Base-by-base conservation (phyloP, 805 yeast genomes). In the Lipomyces sp. region DNA sequence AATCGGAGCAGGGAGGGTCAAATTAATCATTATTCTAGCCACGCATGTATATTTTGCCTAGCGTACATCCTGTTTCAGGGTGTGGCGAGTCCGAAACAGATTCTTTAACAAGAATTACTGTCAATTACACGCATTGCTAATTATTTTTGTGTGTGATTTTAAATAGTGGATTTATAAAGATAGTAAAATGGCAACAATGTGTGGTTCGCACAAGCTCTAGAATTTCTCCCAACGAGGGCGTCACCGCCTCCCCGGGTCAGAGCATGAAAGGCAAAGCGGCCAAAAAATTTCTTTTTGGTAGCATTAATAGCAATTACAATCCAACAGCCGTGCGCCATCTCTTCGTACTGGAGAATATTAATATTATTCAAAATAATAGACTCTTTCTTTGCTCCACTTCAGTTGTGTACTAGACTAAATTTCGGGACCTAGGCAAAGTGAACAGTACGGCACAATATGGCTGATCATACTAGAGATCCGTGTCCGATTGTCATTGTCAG, bases 381-480 rank as follows among this genome's bases (percentile, higher is more conserved):
- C 24, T 24, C 24, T 24, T 24, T 24, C 24, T 24, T 24, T 24
- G 24, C 24, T 24, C 24, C 15, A n/a, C 24, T 24, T 8, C 48
- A 42, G 48, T 24, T 42, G 48, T 42, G 24, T 15, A 42, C 13
- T 42, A 10, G 48, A 42, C 18, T 42, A 42, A 13, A 15, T 24
- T 24, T 24, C 24, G n/a, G 7, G 24, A 42, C 48, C 18, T 15
- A 6, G 18, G 48, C 8, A n/a, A 42, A 18, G 24, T n/a, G n/a
- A 42, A 29, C 54, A 29, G 33, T 10, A 51, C 15, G 10, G 10
- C 54, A 53, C 39, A 55, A 35, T 24, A 62, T 62, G 65, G 97
- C 97, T 64, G 99, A 95, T 82, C 98, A 95, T 80, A 87, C 97
- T 55, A 90, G 98, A 86, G 99, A 95, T 79, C 99, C 99, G 74